These are phyloP conservation scores for Lachnellula cervina DNA, from an alignment of 2,329 filamentous ascomycete species.

Conservation along the genomic window DNA sequence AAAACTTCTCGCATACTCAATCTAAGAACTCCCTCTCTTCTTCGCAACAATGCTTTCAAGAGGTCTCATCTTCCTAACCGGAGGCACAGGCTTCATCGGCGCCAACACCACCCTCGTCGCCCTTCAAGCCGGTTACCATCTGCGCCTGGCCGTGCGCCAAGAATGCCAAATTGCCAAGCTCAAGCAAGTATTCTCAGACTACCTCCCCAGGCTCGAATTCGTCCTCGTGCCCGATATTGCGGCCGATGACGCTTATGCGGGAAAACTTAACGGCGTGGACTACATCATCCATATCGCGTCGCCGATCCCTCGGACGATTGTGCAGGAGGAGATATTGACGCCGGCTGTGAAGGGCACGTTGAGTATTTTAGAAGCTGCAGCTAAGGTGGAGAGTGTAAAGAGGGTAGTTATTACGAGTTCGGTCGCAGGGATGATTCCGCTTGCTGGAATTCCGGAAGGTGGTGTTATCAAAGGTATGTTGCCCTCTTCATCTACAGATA, in stretches of 20 bases:
- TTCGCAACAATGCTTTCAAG: conserved; percentile 1
- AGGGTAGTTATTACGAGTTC: conserved; percentile 15
- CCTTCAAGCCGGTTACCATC: conserved; percentile 18
- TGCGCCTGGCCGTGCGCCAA: conserved; percentile 19
- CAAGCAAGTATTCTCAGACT: conserved; percentile 3
- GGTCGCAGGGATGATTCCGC: conserved; percentile 9
- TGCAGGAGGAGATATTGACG: conserved; percentile 7
- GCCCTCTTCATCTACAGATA: not conserved
- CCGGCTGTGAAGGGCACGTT: conserved; percentile 15
- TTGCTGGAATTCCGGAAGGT: conserved; percentile 1
- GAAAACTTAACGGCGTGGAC: conserved; percentile 8
- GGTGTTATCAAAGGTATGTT: conserved; percentile 1
- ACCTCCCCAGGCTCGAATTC: not conserved
- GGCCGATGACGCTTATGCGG: conserved; percentile 2
- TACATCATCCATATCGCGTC: conserved; percentile 18
- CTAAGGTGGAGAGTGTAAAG: conserved; percentile 12
- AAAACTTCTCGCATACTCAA: not conserved
- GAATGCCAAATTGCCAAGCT: conserved; percentile 14
- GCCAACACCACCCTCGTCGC: conserved; percentile 8
- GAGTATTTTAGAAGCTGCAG: conserved; percentile 10
- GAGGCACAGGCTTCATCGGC: conserved; percentile 26
- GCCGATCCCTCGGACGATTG: conserved; percentile 8
- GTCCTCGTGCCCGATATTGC: conserved; percentile 14
- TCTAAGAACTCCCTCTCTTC: not conserved
- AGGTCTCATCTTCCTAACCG: conserved; percentile 20